phyloP scores from a whole-genome alignment of 2,329 filamentous ascomycete genomes.

The Cladosporium sp. region DNA sequence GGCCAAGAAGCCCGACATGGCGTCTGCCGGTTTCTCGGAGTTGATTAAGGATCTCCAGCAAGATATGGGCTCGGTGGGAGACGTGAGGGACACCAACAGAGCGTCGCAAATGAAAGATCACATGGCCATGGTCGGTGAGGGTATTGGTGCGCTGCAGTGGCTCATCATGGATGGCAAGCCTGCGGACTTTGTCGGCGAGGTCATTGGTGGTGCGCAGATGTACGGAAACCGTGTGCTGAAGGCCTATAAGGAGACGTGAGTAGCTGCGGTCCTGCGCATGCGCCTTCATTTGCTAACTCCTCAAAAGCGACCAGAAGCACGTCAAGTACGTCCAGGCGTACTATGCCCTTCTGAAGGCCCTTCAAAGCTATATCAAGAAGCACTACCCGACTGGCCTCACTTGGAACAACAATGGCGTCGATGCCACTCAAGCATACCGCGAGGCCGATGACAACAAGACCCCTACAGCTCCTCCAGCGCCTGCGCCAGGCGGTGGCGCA shows the following conservation, averaged over 20 bases:
- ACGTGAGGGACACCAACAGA: conserved; percentile 76
- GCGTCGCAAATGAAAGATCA: conserved; percentile 71
- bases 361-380: conserved; percentile 77
- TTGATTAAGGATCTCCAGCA: conserved; percentile 83
- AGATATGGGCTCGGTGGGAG: conserved; percentile 69
- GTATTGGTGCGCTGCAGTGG: conserved; percentile 85
- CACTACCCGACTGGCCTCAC: conserved; percentile 71
- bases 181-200: conserved; percentile 77
- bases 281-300: conserved; percentile 2
- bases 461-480: conserved; percentile 41
- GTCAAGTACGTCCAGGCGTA: conserved; percentile 89
- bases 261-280: neutral
- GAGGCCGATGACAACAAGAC: conserved; percentile 44
- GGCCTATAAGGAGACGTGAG: conserved; percentile 76
- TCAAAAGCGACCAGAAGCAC: conserved; percentile 64
- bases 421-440: conserved; percentile 64
- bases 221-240: conserved; percentile 92
- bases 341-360: conserved; percentile 79
- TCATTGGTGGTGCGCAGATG: conserved; percentile 78
- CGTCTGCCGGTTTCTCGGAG: conserved; percentile 62
- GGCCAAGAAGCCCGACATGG: conserved; percentile 82
- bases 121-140: conserved; percentile 80
- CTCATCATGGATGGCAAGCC: conserved; percentile 78
- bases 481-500: conserved; percentile 50
- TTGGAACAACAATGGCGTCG: conserved; percentile 76